Evolutionary conservation across 2,329 filamentous ascomycete genomes (phyloP).

Genomic region (Dactylellina leptospora): DNA sequence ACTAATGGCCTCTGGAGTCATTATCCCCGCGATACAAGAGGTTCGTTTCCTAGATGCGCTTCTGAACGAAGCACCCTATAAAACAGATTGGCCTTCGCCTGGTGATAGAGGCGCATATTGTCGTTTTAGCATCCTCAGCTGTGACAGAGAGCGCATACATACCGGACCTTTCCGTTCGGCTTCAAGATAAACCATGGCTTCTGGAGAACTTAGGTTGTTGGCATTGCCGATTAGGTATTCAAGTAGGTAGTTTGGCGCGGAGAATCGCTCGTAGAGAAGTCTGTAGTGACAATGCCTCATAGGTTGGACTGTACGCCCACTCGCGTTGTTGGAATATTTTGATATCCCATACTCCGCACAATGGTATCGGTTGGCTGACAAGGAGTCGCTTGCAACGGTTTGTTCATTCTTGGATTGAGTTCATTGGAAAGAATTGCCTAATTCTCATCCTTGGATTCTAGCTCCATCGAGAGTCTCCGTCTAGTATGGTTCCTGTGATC

Average conservation of each 20-base stretch:
- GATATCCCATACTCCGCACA: constrained; percentile 43
- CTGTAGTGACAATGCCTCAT: neutral
- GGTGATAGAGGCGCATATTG: no score
- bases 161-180: neutral
- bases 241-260: constrained; percentile 8
- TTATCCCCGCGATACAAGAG: no score
- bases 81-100: no score
- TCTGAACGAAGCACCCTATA: no score
- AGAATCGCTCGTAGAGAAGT: neutral
- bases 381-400: constrained; percentile 28
- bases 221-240: constrained; percentile 43
- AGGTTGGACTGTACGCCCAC: constrained; percentile 49
- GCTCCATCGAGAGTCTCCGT: constrained; percentile 36
- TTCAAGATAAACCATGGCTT: neutral
- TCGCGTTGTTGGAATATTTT: constrained; percentile 40
- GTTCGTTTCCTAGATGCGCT: no score
- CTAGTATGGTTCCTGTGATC: constrained; percentile 37
- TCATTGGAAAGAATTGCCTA: neutral
- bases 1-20: no score
- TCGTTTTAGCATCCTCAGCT: no score
- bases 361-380: constrained; percentile 35
- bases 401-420: neutral
- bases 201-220: constrained; percentile 22
- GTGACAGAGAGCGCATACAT: no score
- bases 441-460: neutral